Evolutionary conservation across 805 yeast genomes (phyloP).

Genomic region (Jamesozyma hellenica): DNA sequence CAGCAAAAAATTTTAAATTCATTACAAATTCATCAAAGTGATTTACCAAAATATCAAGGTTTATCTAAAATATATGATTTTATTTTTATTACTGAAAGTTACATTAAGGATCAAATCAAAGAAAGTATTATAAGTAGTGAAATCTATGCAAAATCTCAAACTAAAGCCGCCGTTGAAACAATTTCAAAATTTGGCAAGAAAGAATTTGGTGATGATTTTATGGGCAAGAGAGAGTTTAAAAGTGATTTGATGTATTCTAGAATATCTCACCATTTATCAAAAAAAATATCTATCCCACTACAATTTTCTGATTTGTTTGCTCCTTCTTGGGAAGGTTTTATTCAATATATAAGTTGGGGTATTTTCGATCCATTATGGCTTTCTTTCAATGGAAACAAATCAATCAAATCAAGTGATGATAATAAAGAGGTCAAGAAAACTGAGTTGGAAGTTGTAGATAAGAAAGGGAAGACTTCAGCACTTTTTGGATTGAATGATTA

Average conservation of each 20-base stretch:
- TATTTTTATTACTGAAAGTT: slow-evolving; percentile 57
- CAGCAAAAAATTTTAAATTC: slow-evolving; percentile 42
- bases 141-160: slow-evolving; percentile 50
- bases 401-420: neutral
- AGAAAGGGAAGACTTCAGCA: neutral
- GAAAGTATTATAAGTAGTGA: slow-evolving; percentile 59
- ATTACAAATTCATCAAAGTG: slow-evolving; percentile 31
- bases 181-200: slow-evolving; percentile 54
- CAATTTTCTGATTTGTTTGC: slow-evolving; percentile 71
- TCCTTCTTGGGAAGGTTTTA: slow-evolving; percentile 54
- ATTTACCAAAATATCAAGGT: slow-evolving; percentile 46
- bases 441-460: neutral
- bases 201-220: slow-evolving; percentile 52
- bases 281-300: slow-evolving; percentile 49
- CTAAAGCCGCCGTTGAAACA: slow-evolving; percentile 49
- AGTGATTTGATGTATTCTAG: slow-evolving; percentile 77
- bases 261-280: slow-evolving; percentile 49
- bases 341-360: slow-evolving; percentile 29
- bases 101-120: slow-evolving; percentile 55
- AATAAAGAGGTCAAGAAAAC: slow-evolving; percentile 1
- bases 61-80: slow-evolving; percentile 56
- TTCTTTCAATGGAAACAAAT: neutral
- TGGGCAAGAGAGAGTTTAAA: slow-evolving; percentile 51
- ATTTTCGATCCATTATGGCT: slow-evolving; percentile 19
- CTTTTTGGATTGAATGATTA: slow-evolving; percentile 17